Base-by-base conservation (phyloP, 2,329 filamentous ascomycete species). In the Capronia americana region DNA sequence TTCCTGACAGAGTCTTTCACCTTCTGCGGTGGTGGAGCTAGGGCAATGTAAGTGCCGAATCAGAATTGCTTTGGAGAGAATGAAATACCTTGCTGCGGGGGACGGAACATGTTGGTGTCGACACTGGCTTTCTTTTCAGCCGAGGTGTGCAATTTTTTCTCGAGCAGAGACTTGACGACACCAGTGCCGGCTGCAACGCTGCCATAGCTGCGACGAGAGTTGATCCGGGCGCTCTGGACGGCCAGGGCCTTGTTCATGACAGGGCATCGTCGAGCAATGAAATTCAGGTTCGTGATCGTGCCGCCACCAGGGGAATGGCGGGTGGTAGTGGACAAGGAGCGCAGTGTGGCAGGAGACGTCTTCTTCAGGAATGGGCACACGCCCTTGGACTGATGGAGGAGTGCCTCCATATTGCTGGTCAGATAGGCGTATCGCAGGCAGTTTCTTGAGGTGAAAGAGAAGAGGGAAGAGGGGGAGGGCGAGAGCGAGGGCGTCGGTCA, bases 161-260 rank as follows among this genome's bases (percentile, higher is more conserved):
- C 80, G 67, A 81, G 82, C 54, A 75, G 68, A 38, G 66, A 70
- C 63, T 73, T 70, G 68, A 71, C 67, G 34, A 72, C 67, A 23
- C 73, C 72, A 17, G 78, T 77, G 64, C 77, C 77, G 65, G 79
- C 80, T 58, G 77, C 68, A 57, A 71, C 72, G 26, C 74, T 75
- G 67, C 63, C 69, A 68, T 73, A 73, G 67, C 61, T 67, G 44
- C 70, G 71, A 34, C 67, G 66, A 58, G 61, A 30, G 57, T 62
- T 65, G 66, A 81, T 73, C 56, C 80, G 78, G 54, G 80, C 77
- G 68, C 79, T 81, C 85, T 97, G 94, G 46, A 97, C 90, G 68
- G 92, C 91, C 78, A 99, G 87, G 50, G 95, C 95, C 86, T 97
- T 96, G 79, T 93, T 94, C 95, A 99, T 99, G 80, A 99, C 90